Evolutionary conservation across 768 basidiomycete species (phyloP), one percentile per base, ranked within the genome.

Genomic region (Inosperma sp.): DNA sequence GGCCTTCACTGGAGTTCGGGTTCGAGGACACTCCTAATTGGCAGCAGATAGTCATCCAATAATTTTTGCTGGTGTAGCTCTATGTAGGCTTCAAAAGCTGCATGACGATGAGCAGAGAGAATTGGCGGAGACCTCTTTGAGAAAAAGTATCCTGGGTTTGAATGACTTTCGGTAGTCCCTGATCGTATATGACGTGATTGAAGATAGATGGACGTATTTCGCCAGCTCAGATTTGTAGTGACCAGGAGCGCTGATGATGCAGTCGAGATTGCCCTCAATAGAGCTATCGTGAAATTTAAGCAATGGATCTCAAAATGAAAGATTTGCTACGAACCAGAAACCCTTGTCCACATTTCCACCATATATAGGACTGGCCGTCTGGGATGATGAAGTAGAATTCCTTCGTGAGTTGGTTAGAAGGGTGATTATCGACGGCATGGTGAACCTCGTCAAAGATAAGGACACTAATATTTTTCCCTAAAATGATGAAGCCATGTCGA

Each of bases 381-480:
- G 78, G 76, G 19, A 84, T 71, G 1, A 17, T 42, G 57, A 79
- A 78, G 61, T 91, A 92, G 56, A 89, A 88, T 51, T 84, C 76
- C 34, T 69, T 66, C 87, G 92, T 90, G 49, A 92, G 83, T 54
- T 72, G 68, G 56, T 86, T 88, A 67, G 88, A 89, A 0, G 89
- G 81, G 58, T 92, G 81, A 16, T 83, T 80, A 35, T 81, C 80
- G 1, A 75, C 75, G 1, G 84, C 82, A 56, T 93, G 89, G 56
- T 93, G 90, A 0, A 86, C 87, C 60, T 91, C 88, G 49, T 90
- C 87, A 52, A 91, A 87, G 4, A 93, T 64, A 6, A 91, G 60
- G 3, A 92, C 73, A 22, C 80, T 73, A 27, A 90, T 76, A 52
- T 88, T 79, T 40, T 57, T 65, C 0, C 84, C 84, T 16, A 90